A percentile compares a stretch with the other conserved stretches of the same genome.
These are phyloP conservation scores for Psidium friedrichsthalianum DNA, from an alignment of 345 rosid genomes.

Conservation along the genomic window DNA sequence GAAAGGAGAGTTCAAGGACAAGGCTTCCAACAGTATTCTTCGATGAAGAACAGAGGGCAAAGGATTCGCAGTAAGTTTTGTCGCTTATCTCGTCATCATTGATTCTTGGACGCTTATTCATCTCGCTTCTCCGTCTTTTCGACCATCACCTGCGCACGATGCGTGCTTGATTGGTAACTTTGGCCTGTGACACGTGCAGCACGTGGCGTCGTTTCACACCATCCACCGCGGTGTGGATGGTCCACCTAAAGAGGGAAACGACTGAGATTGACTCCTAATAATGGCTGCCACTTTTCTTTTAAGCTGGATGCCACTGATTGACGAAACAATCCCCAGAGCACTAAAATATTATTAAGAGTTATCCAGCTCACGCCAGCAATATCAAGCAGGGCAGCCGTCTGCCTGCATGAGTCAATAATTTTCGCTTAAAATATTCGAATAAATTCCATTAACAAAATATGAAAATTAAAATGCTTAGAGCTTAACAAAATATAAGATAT, in stretches of 20 bases:
- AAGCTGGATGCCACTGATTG: neutral
- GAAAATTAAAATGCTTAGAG: no score
- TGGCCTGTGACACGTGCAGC: neutral
- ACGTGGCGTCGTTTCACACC: neutral
- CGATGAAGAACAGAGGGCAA: slow-evolving; percentile 64
- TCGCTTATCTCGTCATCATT: neutral
- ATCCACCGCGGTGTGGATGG: neutral
- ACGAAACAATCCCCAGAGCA: neutral
- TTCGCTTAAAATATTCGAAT: no score
- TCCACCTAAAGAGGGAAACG: neutral
- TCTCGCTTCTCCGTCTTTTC: neutral
- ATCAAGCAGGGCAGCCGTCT: no score
- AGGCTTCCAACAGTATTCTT: slow-evolving; percentile 58
- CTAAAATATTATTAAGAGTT: no score
- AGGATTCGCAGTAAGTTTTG: slow-evolving; percentile 74
- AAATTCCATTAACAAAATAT: no score
- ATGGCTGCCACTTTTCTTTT: neutral
- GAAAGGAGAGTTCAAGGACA: slow-evolving; percentile 48
- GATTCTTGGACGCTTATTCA: neutral
- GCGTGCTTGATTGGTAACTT: neutral
- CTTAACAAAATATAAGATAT: no score
- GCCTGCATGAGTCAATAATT: no score
- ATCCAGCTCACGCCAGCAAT: no score
- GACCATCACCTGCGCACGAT: neutral
- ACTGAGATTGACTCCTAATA: neutral